Conservation (phyloP, 352 stramenopile genomes). For the Phytophthora kernoviae region DNA sequence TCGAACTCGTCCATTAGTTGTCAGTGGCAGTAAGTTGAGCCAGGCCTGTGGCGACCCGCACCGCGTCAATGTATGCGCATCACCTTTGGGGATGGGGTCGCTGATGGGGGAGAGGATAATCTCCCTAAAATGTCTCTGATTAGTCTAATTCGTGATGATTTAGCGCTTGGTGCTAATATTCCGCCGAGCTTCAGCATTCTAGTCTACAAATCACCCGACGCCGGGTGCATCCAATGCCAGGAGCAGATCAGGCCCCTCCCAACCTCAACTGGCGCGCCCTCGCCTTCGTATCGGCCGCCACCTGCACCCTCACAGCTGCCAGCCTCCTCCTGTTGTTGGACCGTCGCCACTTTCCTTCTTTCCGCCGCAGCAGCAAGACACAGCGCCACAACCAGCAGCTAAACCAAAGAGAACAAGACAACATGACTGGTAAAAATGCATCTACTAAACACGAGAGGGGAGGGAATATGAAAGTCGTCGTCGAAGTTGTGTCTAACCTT, state of each 20-base stretch:
- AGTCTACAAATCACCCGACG: constrained; percentile 12
- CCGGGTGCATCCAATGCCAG: constrained; percentile 11
- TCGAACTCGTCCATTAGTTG: too few relatives aligned
- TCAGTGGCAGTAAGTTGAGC: too few relatives aligned
- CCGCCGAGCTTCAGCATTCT: constrained; percentile 2
- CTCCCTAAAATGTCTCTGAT: too few relatives aligned
- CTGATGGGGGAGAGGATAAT: too few relatives aligned
- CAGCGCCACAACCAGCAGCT: too few relatives aligned
- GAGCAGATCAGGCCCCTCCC: constrained; percentile 10
- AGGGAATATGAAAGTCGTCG: neutral
- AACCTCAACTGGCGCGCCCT: constrained; percentile 59
- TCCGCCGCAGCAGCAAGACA: constrained; percentile 1
- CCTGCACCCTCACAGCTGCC: constrained; percentile 63
- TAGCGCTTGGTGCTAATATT: too few relatives aligned
- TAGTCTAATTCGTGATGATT: too few relatives aligned
- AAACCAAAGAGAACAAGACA: constrained; percentile 14
- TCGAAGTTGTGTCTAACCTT: neutral
- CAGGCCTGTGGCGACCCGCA: too few relatives aligned
- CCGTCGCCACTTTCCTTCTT: constrained; percentile 27
- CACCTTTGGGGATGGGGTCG: too few relatives aligned
- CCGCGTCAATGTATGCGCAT: too few relatives aligned
- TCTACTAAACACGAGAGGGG: neutral
- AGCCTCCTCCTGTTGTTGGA: constrained; percentile 52
- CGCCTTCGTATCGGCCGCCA: constrained; percentile 55
- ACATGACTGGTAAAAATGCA: constrained; percentile 10